phyloP scores from a whole-genome alignment of 2,329 filamentous ascomycete genomes.

The Parafenestella ontariensis region DNA sequence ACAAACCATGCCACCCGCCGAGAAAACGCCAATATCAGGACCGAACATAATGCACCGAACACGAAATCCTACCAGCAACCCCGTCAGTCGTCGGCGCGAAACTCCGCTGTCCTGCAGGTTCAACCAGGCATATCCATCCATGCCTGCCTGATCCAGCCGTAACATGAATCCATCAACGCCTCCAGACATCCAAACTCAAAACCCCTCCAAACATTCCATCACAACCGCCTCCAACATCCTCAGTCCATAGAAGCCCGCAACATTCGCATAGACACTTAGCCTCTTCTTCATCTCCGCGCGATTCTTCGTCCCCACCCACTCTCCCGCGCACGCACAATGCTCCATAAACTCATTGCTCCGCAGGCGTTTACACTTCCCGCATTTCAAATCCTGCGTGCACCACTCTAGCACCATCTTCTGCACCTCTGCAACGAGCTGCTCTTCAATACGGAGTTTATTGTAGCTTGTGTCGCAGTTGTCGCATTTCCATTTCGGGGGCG shows the following conservation, averaged over 20 bases:
- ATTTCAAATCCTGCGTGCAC: constrained; percentile 90
- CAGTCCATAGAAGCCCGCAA: constrained; percentile 80
- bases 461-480: constrained; percentile 76
- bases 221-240: constrained; percentile 82
- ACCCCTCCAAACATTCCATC: constrained; percentile 63
- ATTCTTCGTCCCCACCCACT: constrained; percentile 77
- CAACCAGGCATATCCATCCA: not conserved
- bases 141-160: no score
- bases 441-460: constrained; percentile 82
- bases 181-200: constrained; percentile 42
- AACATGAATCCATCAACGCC: no score
- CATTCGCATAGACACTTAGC: constrained; percentile 74
- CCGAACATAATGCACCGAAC: no score
- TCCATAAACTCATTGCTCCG: constrained; percentile 94
- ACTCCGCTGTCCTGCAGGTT: not conserved
- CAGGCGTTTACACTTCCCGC: constrained; percentile 70
- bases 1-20: no score
- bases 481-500: constrained; percentile 77
- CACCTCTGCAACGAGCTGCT: constrained; percentile 78
- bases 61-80: no score
- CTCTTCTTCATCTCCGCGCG: constrained; percentile 69
- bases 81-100: not conserved
- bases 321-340: constrained; percentile 90
- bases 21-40: not conserved
- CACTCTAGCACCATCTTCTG: constrained; percentile 79